Evolutionary conservation across 495 filamentous ascomycete genomes (phyloP), one percentile per base, ranked within the genome.

Genomic region (Copromyces sp.): DNA sequence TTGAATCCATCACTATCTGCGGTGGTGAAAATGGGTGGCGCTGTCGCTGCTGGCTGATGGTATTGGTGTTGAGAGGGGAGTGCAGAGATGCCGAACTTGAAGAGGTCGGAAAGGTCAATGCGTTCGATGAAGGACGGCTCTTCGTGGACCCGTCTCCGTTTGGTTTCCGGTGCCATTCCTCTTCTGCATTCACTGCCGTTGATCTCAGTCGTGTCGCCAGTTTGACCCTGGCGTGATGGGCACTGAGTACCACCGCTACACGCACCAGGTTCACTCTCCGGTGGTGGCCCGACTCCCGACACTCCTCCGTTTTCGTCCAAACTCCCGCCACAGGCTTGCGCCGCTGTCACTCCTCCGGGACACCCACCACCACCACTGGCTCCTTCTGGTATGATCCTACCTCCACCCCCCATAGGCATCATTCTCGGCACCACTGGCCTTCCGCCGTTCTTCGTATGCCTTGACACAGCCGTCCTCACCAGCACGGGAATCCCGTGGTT

Each of bases 401-500:
- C 53, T 9, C 53, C 53, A 65, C 29, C 2, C 4, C 53, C 53
- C 53, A 35, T 65, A 17, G 53, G 29, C 29, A 65, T 65, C 29
- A 35, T 65, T 37, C 29, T 35, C 29, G 53, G 14, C 2, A 65
- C 53, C 29, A 65, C 7, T 29, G 53, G 29, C 3, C 14, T 37
- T 14, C 29, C 53, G 7, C 29, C 14, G 14, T 9, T 65, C 29
- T 79, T 41, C 1, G 77, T 78, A 53, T 83, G 78, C 11, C 75
- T 71, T 9, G 78, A 77, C 6, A 81, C 65, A 4, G 75, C 75
- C 38, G 72, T 79, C 11, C 81, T 80, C 6, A 80, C 81, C 12
- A 86, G 74, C 14, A 84, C 69, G 2, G 84, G 83, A 39, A 85
- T 81, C 39, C 78, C 78, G n/a, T 81, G 80, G 6, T 72, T 70